Conservation (phyloP, 345 rosid genomes). For the Lagerstroemia speciosa region DNA sequence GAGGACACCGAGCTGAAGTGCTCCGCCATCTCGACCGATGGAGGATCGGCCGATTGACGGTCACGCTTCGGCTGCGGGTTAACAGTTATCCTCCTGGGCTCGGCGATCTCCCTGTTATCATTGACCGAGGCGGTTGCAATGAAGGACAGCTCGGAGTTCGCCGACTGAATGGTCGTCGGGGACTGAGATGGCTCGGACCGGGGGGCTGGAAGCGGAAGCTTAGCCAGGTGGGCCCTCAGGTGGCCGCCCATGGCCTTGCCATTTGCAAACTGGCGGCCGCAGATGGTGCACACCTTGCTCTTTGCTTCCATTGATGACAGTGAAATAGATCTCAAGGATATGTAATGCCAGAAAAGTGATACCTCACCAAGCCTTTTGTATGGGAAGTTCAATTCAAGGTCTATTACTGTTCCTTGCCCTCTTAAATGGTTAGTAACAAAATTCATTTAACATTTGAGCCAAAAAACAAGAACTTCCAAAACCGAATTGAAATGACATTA, state of each 20-base stretch:
- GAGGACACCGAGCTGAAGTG: constrained; percentile 24
- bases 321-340: neutral
- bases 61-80: neutral
- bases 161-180: constrained; percentile 8
- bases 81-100: constrained; percentile 6
- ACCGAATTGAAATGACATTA: neutral
- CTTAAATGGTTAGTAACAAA: neutral
- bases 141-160: constrained; percentile 12
- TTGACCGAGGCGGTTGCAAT: constrained; percentile 3
- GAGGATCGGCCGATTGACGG: neutral
- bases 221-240: constrained; percentile 52
- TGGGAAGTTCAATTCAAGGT: too few species aligned
- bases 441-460: neutral
- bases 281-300: constrained; percentile 39
- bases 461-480: neutral
- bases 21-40: constrained; percentile 27
- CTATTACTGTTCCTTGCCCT: neutral
- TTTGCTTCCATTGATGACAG: constrained; percentile 20
- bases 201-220: constrained; percentile 34
- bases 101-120: constrained; percentile 17
- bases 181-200: constrained; percentile 3
- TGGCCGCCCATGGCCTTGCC: constrained; percentile 75
- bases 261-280: constrained; percentile 36
- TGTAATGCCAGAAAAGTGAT: too few species aligned
- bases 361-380: too few species aligned